A percentile compares a stretch with the other conserved stretches of the same genome.
These are phyloP conservation scores for Trametes punicea DNA, from an alignment of 768 basidiomycete species.

Conservation along the genomic window DNA sequence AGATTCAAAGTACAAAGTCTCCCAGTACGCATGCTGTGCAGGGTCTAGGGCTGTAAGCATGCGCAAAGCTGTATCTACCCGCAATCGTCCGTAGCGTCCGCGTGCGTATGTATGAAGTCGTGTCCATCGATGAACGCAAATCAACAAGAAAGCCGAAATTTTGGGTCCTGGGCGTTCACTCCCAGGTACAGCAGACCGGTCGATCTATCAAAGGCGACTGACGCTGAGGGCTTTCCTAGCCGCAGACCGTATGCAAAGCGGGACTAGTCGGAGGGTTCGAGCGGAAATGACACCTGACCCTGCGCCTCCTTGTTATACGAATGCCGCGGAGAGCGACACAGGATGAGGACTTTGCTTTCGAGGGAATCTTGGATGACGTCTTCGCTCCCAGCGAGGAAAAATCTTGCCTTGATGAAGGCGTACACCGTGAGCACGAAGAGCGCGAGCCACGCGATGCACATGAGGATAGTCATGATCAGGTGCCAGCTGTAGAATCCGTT, in stretches of 20 bases:
- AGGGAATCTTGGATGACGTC: conserved; percentile 40
- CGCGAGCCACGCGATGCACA: conserved; percentile 40
- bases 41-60: not conserved
- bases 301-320: conserved; percentile 17
- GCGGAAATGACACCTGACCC: conserved; percentile 9
- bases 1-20: not conserved
- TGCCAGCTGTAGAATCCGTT: conserved; percentile 39
- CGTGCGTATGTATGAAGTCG: not conserved
- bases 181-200: too few relatives aligned
- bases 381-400: conserved; percentile 40
- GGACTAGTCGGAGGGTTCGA: not conserved
- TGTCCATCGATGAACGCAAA: not conserved
- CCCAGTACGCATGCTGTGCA: not conserved
- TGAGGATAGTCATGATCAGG: conserved; percentile 38
- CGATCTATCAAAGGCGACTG: not conserved
- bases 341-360: conserved; percentile 5
- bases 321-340: not conserved
- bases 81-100: conserved; percentile 9
- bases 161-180: too few relatives aligned
- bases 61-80: conserved; percentile 4
- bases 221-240: not conserved
- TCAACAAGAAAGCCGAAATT: too few relatives aligned
- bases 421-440: conserved; percentile 40
- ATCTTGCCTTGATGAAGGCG: conserved; percentile 42
- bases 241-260: not conserved